phyloP scores from a whole-genome alignment of 2,329 filamentous ascomycete species.

The Fusarium setosum region DNA sequence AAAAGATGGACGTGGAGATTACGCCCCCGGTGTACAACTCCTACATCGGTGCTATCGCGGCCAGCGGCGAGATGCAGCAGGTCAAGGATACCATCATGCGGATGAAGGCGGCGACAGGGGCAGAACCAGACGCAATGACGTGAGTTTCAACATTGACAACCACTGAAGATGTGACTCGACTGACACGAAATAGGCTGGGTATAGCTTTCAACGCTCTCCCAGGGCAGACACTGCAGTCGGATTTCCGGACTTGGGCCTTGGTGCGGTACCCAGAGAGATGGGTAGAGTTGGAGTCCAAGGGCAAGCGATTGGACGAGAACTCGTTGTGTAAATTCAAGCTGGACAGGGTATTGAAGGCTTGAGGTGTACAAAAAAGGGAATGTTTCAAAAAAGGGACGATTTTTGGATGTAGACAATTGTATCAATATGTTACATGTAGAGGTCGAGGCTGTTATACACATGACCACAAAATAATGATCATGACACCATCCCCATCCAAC shows the following conservation, averaged over 20 bases:
- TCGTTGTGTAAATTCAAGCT: constrained; percentile 63
- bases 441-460: constrained; percentile 51
- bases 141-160: constrained; percentile 61
- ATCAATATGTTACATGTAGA: constrained; percentile 49
- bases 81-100: constrained; percentile 73
- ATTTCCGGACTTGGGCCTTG: constrained; percentile 81
- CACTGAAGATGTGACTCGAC: not conserved
- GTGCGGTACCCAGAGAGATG: constrained; percentile 75
- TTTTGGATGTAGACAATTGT: constrained; percentile 44
- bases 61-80: constrained; percentile 76
- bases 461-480: constrained; percentile 41
- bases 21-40: constrained; percentile 78
- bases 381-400: constrained; percentile 27
- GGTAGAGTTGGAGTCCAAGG: constrained; percentile 70
- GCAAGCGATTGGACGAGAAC: constrained; percentile 56
- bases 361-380: constrained; percentile 48
- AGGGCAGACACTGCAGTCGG: constrained; percentile 71
- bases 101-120: constrained; percentile 74
- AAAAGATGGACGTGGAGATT: constrained; percentile 81
- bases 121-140: constrained; percentile 76
- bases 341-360: constrained; percentile 60
- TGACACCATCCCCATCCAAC: constrained; percentile 34
- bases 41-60: constrained; percentile 81
- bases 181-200: constrained; percentile 68
- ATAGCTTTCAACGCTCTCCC: constrained; percentile 81